A percentile compares a stretch with the other conserved stretches of the same genome.
Conservation (phyloP, 2,329 filamentous ascomycete genomes). For the Fusarium camptoceras region DNA sequence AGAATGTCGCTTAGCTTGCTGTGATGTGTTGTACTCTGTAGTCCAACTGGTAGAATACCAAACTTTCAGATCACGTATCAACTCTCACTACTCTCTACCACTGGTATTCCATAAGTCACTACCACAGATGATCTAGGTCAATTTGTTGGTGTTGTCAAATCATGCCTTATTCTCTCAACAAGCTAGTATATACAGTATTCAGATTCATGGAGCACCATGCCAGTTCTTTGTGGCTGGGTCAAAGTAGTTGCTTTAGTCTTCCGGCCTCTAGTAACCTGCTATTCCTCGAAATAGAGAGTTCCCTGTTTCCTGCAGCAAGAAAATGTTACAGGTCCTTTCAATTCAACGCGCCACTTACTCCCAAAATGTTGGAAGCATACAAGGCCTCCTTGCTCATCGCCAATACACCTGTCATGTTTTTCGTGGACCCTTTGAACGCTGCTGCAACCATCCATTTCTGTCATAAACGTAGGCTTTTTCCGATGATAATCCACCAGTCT, state of each 20-base stretch:
- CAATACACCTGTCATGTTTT: constrained; percentile 19
- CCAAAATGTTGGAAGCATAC: constrained; percentile 12
- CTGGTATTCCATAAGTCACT: not conserved
- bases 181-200: constrained; percentile 24
- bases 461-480: constrained; percentile 11
- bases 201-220: constrained; percentile 1
- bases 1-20: not conserved
- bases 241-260: constrained; percentile 33
- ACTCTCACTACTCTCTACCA: not conserved
- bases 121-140: not conserved
- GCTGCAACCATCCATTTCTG: constrained; percentile 15
- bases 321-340: constrained; percentile 12
- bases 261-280: constrained; percentile 40
- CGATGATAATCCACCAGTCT: constrained; percentile 26
- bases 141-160: not conserved
- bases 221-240: constrained; percentile 17
- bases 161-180: constrained; percentile 15
- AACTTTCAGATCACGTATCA: not conserved
- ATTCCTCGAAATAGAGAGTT: constrained; percentile 23
- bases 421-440: constrained; percentile 17
- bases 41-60: not conserved
- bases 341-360: constrained; percentile 29
- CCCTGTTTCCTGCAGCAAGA: constrained; percentile 16
- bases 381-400: constrained; percentile 6
- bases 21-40: not conserved